Base-by-base conservation (phyloP, 495 filamentous ascomycete genomes). In the Neurospora pannonica region DNA sequence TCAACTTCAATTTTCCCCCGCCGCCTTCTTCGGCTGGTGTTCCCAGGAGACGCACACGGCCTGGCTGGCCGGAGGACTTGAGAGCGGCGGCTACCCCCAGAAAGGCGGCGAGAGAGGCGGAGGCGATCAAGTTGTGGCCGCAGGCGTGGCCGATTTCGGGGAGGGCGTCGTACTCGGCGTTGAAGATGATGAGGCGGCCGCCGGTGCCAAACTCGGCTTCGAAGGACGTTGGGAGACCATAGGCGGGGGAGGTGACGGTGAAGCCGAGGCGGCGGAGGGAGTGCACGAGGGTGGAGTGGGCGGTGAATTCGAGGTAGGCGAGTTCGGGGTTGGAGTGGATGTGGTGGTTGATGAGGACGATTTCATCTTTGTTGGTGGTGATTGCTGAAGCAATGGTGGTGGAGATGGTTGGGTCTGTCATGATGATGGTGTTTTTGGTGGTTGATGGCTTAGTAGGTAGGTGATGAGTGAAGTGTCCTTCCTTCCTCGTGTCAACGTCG, bases 111-210 rank as follows among this genome's bases (percentile, higher is more conserved):
- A 92, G 78, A 4, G 88, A 90, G n/a, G 86, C 83, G 0, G 87
- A 89, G 0, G 90, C 86, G 74, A 92, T 92, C 2, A 92, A 83
- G 76, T 92, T 92, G 81, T 92, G 91, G 1, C 91, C 90, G 80
- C 88, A 74, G 75, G 86, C 71, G 78, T 89, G 76, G 77, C 88
- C 72, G 79, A 84, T 75, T 78, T 79, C 81, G 15, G 83, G 84
- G 5, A 85, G 76, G 13, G 83, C 83, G 72, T 85, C 88, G 70
- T 89, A 90, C 79, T 90, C 88, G 37, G 87, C 87, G 72, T 88
- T 89, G 79, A 86, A 89, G n/a, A 83, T 78, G 21, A 90, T 76
- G 0, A 88, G 78, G 4, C 85, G 85, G 2, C 21, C 21, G 21
- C 3, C 0, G 17, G 4, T 46, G 48, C n/a, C 24, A 28, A 84